phyloP scores from a whole-genome alignment of 2,329 filamentous ascomycete genomes.

The Aureobasidium pullulans region DNA sequence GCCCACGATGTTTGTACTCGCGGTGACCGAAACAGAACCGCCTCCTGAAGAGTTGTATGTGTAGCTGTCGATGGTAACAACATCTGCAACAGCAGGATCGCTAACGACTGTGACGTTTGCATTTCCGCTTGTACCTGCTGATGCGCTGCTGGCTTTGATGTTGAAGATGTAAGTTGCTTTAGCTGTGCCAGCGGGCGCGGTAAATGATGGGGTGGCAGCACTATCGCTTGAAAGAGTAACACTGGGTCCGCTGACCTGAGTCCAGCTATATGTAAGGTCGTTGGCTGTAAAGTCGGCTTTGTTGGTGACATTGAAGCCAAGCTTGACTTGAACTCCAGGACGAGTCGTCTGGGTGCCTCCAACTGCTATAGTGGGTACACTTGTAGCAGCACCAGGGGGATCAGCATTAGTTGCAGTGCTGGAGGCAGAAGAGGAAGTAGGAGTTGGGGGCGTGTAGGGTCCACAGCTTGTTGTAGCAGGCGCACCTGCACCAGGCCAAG shows the following conservation, averaged over 20 bases:
- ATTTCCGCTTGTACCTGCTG: constrained; percentile 20
- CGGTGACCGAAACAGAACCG: constrained; percentile 27
- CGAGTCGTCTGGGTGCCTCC: constrained; percentile 20
- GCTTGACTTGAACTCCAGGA: constrained; percentile 24
- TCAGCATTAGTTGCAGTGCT: constrained; percentile 21
- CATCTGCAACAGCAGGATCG: constrained; percentile 22
- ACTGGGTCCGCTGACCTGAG: constrained; percentile 22
- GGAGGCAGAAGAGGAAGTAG: constrained; percentile 27
- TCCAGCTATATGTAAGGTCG: constrained; percentile 29
- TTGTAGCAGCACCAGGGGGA: constrained; percentile 22
- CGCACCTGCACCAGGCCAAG: constrained; percentile 29
- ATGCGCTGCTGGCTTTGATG: constrained; percentile 24
- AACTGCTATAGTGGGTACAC: constrained; percentile 21
- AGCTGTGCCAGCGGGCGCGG: constrained; percentile 19
- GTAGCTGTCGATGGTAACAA: constrained; percentile 28
- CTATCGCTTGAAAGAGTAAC: constrained; percentile 21
- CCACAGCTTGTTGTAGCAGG: constrained; percentile 21
- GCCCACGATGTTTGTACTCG: constrained; percentile 30
- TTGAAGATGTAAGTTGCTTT: constrained; percentile 25
- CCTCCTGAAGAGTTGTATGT: constrained; percentile 26
- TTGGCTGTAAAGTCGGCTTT: constrained; percentile 13
- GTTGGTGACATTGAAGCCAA: constrained; percentile 26
- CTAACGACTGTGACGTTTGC: constrained; percentile 27
- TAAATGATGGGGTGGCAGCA: constrained; percentile 14
- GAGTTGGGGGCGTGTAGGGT: constrained; percentile 17